Evolutionary conservation across 2,329 filamentous ascomycete species (phyloP).

Genomic region (Calonectria hongkongensis): DNA sequence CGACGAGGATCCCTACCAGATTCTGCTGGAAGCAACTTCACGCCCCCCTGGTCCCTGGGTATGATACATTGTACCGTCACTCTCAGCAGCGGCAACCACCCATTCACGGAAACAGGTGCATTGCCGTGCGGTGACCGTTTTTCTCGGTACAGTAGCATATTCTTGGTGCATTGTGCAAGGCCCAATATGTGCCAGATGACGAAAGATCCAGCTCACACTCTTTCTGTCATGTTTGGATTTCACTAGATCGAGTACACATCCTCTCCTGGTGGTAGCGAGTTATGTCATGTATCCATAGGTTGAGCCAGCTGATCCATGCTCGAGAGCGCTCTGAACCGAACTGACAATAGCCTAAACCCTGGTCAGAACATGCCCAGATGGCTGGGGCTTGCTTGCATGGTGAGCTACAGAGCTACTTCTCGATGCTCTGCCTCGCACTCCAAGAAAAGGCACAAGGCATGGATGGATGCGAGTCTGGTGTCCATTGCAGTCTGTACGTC

Average conservation of each 20-base stretch:
- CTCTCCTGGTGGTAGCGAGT: conserved; percentile 3
- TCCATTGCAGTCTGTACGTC: conserved; percentile 33
- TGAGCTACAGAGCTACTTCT: conserved; percentile 33
- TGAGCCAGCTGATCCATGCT: conserved; percentile 48
- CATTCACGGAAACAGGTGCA: conserved; percentile 19
- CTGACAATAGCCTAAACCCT: conserved; percentile 42
- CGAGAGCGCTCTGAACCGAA: conserved; percentile 39
- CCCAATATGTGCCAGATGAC: not conserved
- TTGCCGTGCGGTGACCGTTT: conserved; percentile 4
- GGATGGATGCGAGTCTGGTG: conserved; percentile 37
- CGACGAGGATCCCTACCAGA: conserved; percentile 43
- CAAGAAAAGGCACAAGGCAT: conserved; percentile 27
- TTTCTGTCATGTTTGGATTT: conserved; percentile 24
- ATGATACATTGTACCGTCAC: conserved; percentile 44
- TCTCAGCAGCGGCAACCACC: conserved; percentile 42
- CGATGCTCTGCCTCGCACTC: conserved; percentile 26
- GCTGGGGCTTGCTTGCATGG: conserved; percentile 38
- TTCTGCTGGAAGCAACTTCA: conserved; percentile 51
- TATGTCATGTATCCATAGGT: conserved; percentile 35
- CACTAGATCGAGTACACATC: not conserved
- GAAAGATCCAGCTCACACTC: not conserved
- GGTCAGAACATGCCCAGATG: conserved; percentile 28
- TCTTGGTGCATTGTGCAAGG: conserved; percentile 16
- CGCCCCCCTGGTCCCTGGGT: conserved; percentile 47
- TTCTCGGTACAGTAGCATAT: conserved; percentile 22